A percentile compares a stretch with the other conserved stretches of the same genome.
phyloP scores from a whole-genome alignment of 495 filamentous ascomycete species.

The Penicillium turbatum region DNA sequence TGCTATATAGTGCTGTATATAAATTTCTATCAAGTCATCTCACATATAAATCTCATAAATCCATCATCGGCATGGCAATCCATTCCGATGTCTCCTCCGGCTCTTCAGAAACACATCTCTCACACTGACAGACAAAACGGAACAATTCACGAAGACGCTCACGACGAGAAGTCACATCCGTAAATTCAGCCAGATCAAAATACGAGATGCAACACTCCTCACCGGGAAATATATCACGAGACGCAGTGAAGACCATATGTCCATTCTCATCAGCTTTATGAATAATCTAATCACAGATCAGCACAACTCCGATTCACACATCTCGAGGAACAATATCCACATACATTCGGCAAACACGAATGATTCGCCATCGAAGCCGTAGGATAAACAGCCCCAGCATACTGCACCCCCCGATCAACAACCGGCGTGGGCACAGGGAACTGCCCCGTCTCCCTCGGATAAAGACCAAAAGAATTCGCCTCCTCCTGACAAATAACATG shows the following conservation, averaged over 20 bases:
- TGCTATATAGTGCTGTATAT: neutral
- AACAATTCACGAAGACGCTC: conserved; percentile 32
- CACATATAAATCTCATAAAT: conserved; percentile 7
- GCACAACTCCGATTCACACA: neutral
- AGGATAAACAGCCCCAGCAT: conserved; percentile 38
- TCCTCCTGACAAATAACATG: conserved; percentile 38
- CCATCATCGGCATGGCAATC: conserved; percentile 19
- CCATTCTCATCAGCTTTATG: conserved; percentile 35
- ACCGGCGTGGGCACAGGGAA: conserved; percentile 15
- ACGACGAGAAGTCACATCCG: conserved; percentile 22
- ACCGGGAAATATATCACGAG: conserved; percentile 30
- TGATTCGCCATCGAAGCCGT: conserved; percentile 38
- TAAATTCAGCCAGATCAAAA: conserved; percentile 31
- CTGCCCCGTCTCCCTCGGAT: conserved; percentile 36
- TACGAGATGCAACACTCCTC: conserved; percentile 44
- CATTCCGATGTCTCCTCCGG: conserved; percentile 10
- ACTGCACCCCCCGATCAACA: conserved; percentile 33
- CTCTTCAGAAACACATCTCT: conserved; percentile 30
- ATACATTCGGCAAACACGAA: conserved; percentile 39
- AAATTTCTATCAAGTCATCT: neutral
- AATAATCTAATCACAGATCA: conserved; percentile 22
- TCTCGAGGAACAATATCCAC: neutral
- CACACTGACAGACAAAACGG: conserved; percentile 32
- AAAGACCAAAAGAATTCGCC: conserved; percentile 41
- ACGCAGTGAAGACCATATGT: conserved; percentile 37